phyloP scores from a whole-genome alignment of 352 stramenopile genomes.

The Aphanomyces astaci region DNA sequence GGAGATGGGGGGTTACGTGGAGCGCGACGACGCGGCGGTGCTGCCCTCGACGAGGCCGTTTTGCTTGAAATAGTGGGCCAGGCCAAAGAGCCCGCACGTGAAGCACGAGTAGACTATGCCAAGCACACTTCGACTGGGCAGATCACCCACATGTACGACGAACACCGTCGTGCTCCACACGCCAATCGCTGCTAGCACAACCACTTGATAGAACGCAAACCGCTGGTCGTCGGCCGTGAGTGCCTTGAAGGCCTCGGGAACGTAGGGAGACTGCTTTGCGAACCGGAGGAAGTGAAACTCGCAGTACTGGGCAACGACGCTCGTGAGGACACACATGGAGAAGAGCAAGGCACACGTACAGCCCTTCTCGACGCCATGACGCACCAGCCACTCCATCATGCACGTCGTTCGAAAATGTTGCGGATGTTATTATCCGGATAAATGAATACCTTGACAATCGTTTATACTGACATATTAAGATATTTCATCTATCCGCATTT shows the following conservation, averaged over 20 bases:
- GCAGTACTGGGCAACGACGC: conserved; percentile 15
- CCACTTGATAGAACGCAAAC: background rate
- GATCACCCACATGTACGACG: background rate
- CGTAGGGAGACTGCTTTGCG: background rate
- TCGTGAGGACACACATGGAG: conserved; percentile 16
- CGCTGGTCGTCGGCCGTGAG: background rate
- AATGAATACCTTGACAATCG: too few relatives aligned
- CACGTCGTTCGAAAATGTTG: too few relatives aligned
- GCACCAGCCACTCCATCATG: conserved; percentile 9
- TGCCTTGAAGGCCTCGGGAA: background rate
- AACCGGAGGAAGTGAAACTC: conserved; percentile 15
- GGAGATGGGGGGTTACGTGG: background rate
- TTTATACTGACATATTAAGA: too few relatives aligned
- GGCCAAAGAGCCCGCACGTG: conserved; percentile 7
- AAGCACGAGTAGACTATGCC: conserved; percentile 20
- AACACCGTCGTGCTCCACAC: conserved; percentile 1
- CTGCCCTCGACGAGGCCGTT: background rate
- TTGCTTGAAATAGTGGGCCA: conserved; percentile 21
- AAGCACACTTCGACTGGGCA: background rate
- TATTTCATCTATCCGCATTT: too few relatives aligned
- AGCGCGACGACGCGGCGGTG: background rate
- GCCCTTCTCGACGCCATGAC: background rate
- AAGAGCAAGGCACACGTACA: conserved; percentile 4
- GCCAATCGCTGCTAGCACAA: background rate
- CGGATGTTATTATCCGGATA: too few relatives aligned